Evolutionary conservation across 2,329 filamentous ascomycete genomes (phyloP).

Genomic region (Neonectria coccinea): DNA sequence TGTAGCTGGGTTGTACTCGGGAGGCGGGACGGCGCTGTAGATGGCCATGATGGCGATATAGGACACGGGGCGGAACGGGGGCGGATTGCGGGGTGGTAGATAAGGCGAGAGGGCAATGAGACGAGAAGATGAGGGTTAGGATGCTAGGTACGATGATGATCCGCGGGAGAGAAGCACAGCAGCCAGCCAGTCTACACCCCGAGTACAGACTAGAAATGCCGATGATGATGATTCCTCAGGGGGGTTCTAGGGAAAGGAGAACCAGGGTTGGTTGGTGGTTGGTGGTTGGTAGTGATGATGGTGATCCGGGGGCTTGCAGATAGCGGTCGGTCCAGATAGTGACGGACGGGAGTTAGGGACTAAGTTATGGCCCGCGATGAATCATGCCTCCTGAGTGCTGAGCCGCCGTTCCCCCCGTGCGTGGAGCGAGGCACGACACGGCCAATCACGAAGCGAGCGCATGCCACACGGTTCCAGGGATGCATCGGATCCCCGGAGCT

Average conservation of each 20-base stretch:
- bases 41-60: slow-evolving; percentile 59
- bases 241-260: slow-evolving; percentile 14
- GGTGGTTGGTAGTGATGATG: slow-evolving; percentile 19
- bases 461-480: slow-evolving; percentile 47
- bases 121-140: background rate
- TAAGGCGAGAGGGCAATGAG: slow-evolving; percentile 10
- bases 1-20: slow-evolving; percentile 51
- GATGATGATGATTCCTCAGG: background rate
- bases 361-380: slow-evolving; percentile 42
- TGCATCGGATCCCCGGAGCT: slow-evolving; percentile 24
- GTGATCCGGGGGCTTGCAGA: slow-evolving; percentile 25
- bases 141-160: background rate
- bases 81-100: slow-evolving; percentile 24
- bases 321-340: slow-evolving; percentile 2
- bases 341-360: slow-evolving; percentile 14
- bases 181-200: background rate
- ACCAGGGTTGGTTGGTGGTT: slow-evolving; percentile 18
- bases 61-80: slow-evolving; percentile 11
- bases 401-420: background rate
- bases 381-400: slow-evolving; percentile 33
- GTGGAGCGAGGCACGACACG: background rate
- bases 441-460: slow-evolving; percentile 50
- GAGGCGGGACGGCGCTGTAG: slow-evolving; percentile 65
- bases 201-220: background rate
- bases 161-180: background rate